Evolutionary conservation across 805 yeast species (phyloP), one percentile per base, ranked within the genome.

Genomic region (Wickerhamomyces sydowiorum): DNA sequence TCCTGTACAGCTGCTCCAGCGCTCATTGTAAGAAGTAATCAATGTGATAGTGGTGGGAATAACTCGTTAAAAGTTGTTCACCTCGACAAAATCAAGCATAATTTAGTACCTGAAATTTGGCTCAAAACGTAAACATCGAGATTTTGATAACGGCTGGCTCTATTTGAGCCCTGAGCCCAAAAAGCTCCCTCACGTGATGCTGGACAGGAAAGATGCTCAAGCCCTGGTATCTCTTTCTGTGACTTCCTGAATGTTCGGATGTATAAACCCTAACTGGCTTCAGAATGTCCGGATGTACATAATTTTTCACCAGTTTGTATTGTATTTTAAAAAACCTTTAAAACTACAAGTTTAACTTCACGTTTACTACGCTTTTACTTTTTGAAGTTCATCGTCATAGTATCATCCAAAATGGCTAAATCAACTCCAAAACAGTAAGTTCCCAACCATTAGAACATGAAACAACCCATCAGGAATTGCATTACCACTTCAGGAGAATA

Each of bases 361-460:
- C 15, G 15, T 17, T 42, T 30, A n/a, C 5, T 29, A 9, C 27
- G 5, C n/a, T 15, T 29, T 13, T 29, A 12, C 27, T 4, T 22
- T 25, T 24, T 30, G 20, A 15, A 15, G 7, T 17, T 20, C 34
- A 28, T 23, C 31, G 35, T 13, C 28, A 28, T n/a, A 31, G 27
- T 20, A 19, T 19, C 36, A 35, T 33, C 43, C 41, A 48, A 29
- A 52, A 54, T 53, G 58, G 59, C 61, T 46, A 55, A 52, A 49
- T 29, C 52, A 40, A 56, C 60, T 39, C 59, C 60, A 54, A 56
- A 56, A 52, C 58, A 56, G 61, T 56, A 52, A 34, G 61, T 56
- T 37, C 8, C 17, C 2, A 17, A 30, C 5, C 7, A n/a, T n/a
- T 10, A 1, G 5, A 27, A 21, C 23, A 2, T 12, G 14, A 17